Evolutionary conservation across 345 rosid species (phyloP).

Genomic region (Populus deltoides): DNA sequence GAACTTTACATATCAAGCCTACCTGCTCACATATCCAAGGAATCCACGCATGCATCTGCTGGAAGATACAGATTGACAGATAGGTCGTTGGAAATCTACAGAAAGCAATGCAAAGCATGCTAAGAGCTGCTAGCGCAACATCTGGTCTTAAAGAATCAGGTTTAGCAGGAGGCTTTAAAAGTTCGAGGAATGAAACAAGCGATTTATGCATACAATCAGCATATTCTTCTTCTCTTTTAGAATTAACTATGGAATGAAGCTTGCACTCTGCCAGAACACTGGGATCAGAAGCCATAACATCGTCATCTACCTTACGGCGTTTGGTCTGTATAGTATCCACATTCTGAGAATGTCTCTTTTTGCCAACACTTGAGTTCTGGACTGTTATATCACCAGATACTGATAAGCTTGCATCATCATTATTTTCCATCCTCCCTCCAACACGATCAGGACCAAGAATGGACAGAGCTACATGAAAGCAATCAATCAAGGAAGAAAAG

Average conservation of each 20-base stretch:
- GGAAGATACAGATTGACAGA: conserved; percentile 55
- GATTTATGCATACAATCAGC: conserved; percentile 46
- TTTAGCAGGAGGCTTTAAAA: conserved; percentile 45
- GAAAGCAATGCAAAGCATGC: conserved; percentile 75
- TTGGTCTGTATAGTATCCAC: conserved; percentile 41
- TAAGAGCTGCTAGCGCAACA: conserved; percentile 66
- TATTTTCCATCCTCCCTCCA: conserved; percentile 38
- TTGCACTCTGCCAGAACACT: conserved; percentile 33
- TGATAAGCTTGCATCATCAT: conserved; percentile 25
- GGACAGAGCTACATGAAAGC: conserved; percentile 59
- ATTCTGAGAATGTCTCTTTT: conserved; percentile 52
- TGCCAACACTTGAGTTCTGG: conserved; percentile 48
- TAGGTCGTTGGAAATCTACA: conserved; percentile 49
- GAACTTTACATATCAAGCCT: conserved; percentile 12
- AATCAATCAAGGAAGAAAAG: conserved; percentile 61
- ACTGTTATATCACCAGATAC: conserved; percentile 28
- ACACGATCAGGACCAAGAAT: conserved; percentile 54
- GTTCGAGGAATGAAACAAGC: conserved; percentile 57
- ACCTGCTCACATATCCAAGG: conserved; percentile 84
- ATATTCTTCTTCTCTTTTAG: conserved; percentile 52
- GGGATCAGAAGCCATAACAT: conserved; percentile 31
- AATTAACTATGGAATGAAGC: conserved; percentile 29
- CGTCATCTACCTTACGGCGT: conserved; percentile 62
- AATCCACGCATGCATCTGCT: conserved; percentile 62
- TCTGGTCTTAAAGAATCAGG: conserved; percentile 48